Base-by-base conservation (phyloP, 2,329 filamentous ascomycete species). In the Cercospora sojina region DNA sequence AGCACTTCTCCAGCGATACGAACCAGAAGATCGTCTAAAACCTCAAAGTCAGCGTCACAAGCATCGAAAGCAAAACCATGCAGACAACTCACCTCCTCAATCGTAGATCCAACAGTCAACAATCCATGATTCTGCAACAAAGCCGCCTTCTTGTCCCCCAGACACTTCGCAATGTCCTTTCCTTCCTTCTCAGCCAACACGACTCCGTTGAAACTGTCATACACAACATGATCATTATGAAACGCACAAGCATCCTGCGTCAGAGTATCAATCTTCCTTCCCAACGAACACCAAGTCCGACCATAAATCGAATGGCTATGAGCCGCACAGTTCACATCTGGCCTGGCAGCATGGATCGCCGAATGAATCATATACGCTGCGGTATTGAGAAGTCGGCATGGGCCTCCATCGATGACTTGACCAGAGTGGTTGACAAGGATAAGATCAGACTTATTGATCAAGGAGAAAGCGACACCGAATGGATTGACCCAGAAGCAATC, bases 291-390 rank as follows among this genome's bases (percentile, higher is more conserved):
- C 75, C 78, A 83, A 0, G 80, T 78, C 41, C 79, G 75, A 1
- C 82, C 82, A 59, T 80, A 80, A 9, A 80, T 78, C n/a, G 74
- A 78, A 71, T 84, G 82, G 35, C 74, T 76, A 69, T 84, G 82
- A 35, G 79, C 80, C 0, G 80, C 82, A 27, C 80, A 81, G 53
- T 79, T 74, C 6, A 83, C 76, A 64, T 84, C 81, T 3, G 82
- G 82, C 10, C 82, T 75, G 1, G 76, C 77, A 12, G 75, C 64
- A 65, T 81, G 80, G 55, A 81, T 76, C 1, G 78, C 78, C 4
- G 73, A 72, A 69, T 83, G 82, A 58, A 83, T 84, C 73, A 80
- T 80, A 70, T 81, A 83, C 0, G 79, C 82, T 0, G 82, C 81
- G 0, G 77, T 77, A 67, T 84, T 83, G 41, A 83, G 74, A 8